Percentiles rank a stretch among this genome's conserved stretches.
These are phyloP conservation scores for Dendrobium chrysotoxum DNA, from an alignment of 106 monocot species.

Conservation along the genomic window DNA sequence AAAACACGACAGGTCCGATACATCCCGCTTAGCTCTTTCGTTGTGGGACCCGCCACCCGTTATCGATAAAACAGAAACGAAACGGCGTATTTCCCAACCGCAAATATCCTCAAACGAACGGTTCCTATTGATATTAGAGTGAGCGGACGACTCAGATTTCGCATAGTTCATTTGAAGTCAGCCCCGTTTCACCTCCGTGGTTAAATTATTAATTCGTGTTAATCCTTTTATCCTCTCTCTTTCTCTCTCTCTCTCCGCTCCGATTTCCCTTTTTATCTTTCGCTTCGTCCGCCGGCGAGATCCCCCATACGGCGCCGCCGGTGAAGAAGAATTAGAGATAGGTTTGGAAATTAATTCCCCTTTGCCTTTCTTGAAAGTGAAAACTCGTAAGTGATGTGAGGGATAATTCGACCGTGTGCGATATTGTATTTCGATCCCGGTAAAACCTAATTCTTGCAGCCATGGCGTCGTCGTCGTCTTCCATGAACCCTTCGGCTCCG, in stretches of 20 bases:
- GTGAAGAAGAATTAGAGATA: not conserved
- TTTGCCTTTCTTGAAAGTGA: not conserved
- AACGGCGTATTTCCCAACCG: no score
- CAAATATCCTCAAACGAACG: not conserved
- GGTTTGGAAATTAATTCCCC: not conserved
- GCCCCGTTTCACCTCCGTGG: not conserved
- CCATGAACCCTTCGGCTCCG: conserved; percentile 39
- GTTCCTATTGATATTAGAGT: not conserved
- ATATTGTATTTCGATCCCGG: not conserved
- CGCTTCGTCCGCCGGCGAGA: not conserved
- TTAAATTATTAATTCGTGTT: not conserved
- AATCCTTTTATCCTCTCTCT: not conserved
- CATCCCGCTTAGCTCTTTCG: no score
- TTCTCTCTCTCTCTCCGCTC: not conserved
- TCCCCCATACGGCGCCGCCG: not conserved
- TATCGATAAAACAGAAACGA: no score
- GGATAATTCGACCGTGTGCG: not conserved
- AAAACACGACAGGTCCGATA: no score
- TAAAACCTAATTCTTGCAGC: conserved; percentile 26
- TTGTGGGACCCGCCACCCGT: no score
- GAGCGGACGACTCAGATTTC: not conserved
- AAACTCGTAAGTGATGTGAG: not conserved
- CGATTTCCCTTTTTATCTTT: not conserved
- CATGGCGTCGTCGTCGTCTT: conserved; percentile 39
- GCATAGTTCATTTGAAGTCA: not conserved